Percentiles rank a stretch among this genome's conserved stretches.
phyloP scores from a whole-genome alignment of 805 yeast species.

The Pichia paraexigua region DNA sequence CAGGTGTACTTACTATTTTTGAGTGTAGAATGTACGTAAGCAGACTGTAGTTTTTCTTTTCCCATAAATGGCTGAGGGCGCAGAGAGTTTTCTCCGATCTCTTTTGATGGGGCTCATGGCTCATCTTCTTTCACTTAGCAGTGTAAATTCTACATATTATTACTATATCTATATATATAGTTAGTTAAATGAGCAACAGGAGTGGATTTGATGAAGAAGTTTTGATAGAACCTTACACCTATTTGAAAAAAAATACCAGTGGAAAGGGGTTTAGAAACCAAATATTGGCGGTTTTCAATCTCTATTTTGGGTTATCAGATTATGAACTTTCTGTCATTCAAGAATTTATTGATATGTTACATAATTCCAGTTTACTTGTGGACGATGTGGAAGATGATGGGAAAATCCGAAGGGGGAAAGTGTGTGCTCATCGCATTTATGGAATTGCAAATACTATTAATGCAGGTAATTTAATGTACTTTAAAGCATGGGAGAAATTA shows the following conservation, averaged over 20 bases:
- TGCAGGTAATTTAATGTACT: constrained; percentile 76
- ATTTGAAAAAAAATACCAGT: constrained; percentile 37
- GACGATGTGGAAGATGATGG: constrained; percentile 89
- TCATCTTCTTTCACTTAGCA: background rate
- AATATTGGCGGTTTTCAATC: constrained; percentile 46
- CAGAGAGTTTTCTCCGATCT: background rate
- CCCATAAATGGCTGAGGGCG: background rate
- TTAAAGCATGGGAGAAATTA: constrained; percentile 50
- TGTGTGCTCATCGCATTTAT: constrained; percentile 68
- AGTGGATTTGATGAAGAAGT: constrained; percentile 19
- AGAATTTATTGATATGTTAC: constrained; percentile 49
- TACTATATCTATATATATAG: background rate
- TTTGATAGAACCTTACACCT: constrained; percentile 38
- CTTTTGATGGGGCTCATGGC: background rate
- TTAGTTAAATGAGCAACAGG: background rate
- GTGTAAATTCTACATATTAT: no score
- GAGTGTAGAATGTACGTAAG: background rate
- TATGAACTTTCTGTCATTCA: constrained; percentile 34
- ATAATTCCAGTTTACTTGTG: constrained; percentile 58
- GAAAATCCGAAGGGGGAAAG: constrained; percentile 61
- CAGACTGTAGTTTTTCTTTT: background rate
- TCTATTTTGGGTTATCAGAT: constrained; percentile 37
- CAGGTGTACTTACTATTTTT: background rate
- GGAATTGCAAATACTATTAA: constrained; percentile 80
- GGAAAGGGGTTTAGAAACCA: constrained; percentile 51